Base-by-base conservation (phyloP, 345 rosid species). In the Cardamine chenopodiifolia region DNA sequence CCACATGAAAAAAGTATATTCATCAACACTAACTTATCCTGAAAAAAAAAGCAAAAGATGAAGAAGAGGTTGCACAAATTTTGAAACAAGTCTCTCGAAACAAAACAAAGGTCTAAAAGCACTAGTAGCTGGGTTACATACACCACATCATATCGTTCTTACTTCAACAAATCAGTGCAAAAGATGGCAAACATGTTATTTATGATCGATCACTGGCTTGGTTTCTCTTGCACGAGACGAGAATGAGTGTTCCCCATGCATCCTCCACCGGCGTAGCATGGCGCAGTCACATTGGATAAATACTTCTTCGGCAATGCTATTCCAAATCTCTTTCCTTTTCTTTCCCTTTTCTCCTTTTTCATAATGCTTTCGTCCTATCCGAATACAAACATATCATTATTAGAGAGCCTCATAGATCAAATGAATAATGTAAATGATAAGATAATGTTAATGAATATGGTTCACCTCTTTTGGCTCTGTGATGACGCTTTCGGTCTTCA, bases 181-280 rank as follows among this genome's bases (percentile, higher is more conserved):
- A 28, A 71, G 26, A 73, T 34, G 20, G 14, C 31, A 66, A 64
- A 57, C 29, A 65, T 6, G 18, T 58, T 6, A n/a, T n/a, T 71
- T 61, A n/a, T 34, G 39, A 17, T 62, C 22, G 13, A 34, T 59
- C 39, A 72, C 14, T 71, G 58, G 28, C 17, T 71, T 22, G 68
- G 11, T 53, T 72, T 72, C 34, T 63, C 77, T 72, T 72, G 77
- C 45, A 72, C 45, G 6, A 72, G 40, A 9, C 70, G 77, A 19
- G 77, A 72, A 62, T 62, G 59, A 40, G 48, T 65, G 49, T 71
- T 78, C 0, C 81, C 81, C 81, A 78, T 78, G 64, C 81, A 78
- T 35, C 81, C 65, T 78, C 64, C 73, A 48, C 68, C 73, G 0
- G 77, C 68, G 26, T 72, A 71, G 58, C 77, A 78, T 1, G 68